Evolutionary conservation across 331 rosid species (phyloP), one percentile per base, ranked within the genome.

Genomic region (Arachis monticola): DNA sequence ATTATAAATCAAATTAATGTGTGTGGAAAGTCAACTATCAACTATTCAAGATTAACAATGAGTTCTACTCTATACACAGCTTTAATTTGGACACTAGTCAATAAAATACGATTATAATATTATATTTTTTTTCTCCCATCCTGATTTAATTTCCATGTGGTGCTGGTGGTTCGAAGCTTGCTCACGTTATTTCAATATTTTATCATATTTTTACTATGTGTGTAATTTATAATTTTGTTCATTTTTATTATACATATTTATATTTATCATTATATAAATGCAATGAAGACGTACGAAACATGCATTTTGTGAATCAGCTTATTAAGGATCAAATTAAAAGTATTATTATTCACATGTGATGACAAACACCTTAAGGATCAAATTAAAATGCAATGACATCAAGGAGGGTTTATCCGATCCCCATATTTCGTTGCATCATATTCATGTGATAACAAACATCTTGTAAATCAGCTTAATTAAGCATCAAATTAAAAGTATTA

Each of bases 101-200:
- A 79, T 65, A 79, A 79, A 72, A 79, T 72, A 79, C 64, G 41
- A n/a, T 22, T 8, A 17, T 17, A 45, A 35, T 46, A 31, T 42
- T 22, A 22, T 55, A 2, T 35, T 79, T 55, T 47, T 72, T 72
- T 17, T 50, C 58, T 72, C 8, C 64, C 9, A 44, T 35, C 5
- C 30, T 22, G 27, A 22, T 38, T 5, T 38, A 64, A 65, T 32
- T 64, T 48, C 10, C 56, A 40, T 9, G 69, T 35, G 40, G 40
- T 2, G 40, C 40, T 2, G 48, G 2, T 10, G 6, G 50, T 72
- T 72, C 60, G 51, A 74, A 72, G 31, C 41, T 72, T 57, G 63
- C 2, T 32, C 48, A 40, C 73, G 31, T 56, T 31, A 53, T 70
- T 27, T 63, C 2, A 70, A 42, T 53, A 60, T 69, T 41, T 38